Conservation (phyloP, 2,329 filamentous ascomycete genomes). For the Cladosporium sp. region DNA sequence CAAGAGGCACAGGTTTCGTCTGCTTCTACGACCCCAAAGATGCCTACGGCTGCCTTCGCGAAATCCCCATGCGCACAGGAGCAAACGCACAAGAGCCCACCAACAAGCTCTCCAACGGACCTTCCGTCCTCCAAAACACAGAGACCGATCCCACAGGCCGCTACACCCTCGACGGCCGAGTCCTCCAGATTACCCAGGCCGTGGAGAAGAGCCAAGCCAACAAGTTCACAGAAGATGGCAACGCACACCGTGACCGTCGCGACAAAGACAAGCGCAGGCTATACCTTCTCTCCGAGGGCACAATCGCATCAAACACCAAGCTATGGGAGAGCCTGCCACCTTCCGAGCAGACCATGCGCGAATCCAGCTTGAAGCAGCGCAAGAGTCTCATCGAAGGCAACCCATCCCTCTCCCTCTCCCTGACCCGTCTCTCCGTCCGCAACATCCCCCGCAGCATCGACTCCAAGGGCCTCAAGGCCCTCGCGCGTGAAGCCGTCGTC, state of each 20-base stretch:
- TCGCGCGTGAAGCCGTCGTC: slow-evolving; percentile 89
- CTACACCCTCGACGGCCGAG: slow-evolving; percentile 88
- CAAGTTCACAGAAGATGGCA: slow-evolving; percentile 71
- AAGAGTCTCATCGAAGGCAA: slow-evolving; percentile 90
- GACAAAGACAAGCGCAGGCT: slow-evolving; percentile 89
- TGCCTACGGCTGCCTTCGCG: slow-evolving; percentile 72
- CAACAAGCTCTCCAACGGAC: slow-evolving; percentile 56
- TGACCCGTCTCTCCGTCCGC: slow-evolving; percentile 87
- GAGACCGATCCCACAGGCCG: slow-evolving; percentile 76
- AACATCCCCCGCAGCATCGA: slow-evolving; percentile 84
- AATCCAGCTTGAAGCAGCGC: slow-evolving; percentile 82
- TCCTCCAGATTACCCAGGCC: slow-evolving; percentile 80
- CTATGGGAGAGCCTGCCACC: slow-evolving; percentile 75
- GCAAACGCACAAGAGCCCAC: slow-evolving; percentile 13
- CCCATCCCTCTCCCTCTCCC: slow-evolving; percentile 81
- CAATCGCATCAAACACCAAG: slow-evolving; percentile 73
- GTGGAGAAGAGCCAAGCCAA: slow-evolving; percentile 81
- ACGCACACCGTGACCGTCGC: slow-evolving; percentile 61
- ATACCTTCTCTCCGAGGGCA: slow-evolving; percentile 85
- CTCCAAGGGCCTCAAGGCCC: slow-evolving; percentile 85
- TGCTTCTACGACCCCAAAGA: slow-evolving; percentile 82
- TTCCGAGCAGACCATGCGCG: slow-evolving; percentile 82
- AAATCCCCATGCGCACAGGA: slow-evolving; percentile 63
- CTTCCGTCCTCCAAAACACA: slow-evolving; percentile 84
- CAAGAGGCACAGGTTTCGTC: slow-evolving; percentile 91